These are phyloP conservation scores for Fragilariopsis cylindrus DNA, from an alignment of 108 stramenopile species.

Conservation along the genomic window DNA sequence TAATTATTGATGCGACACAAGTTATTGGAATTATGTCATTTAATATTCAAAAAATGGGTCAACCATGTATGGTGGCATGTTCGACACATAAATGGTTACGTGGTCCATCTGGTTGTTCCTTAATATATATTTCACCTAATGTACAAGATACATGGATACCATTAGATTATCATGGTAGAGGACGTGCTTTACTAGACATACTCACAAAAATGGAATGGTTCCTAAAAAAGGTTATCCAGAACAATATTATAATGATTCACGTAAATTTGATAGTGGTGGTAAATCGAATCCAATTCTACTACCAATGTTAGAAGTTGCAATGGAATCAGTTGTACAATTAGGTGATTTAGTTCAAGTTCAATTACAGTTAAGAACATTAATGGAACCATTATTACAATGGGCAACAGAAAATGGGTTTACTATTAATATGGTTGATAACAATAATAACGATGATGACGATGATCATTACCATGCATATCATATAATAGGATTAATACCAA, in stretches of 20 bases:
- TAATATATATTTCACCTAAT: constrained; percentile 15
- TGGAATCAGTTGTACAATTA: constrained; percentile 35
- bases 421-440: background rate
- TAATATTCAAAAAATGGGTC: constrained; percentile 22
- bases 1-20: constrained; percentile 63
- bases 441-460: background rate
- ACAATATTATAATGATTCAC: constrained; percentile 47
- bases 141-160: constrained; percentile 46
- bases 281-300: constrained; percentile 46
- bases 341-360: constrained; percentile 30
- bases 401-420: constrained; percentile 17
- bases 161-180: constrained; percentile 52
- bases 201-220: constrained; percentile 34
- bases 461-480: constrained; percentile 26
- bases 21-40: constrained; percentile 38
- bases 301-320: constrained; percentile 45
- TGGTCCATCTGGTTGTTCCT: constrained; percentile 31
- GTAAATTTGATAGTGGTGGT: constrained; percentile 59
- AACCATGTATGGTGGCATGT: constrained; percentile 33
- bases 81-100: constrained; percentile 53
- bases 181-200: constrained; percentile 26
- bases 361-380: constrained; percentile 24
- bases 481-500: constrained; percentile 44
- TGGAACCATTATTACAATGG: constrained; percentile 41
- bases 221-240: constrained; percentile 42